Base-by-base conservation (phyloP, 1,139 yeast species). In the Blastobotrys buckinghamii region DNA sequence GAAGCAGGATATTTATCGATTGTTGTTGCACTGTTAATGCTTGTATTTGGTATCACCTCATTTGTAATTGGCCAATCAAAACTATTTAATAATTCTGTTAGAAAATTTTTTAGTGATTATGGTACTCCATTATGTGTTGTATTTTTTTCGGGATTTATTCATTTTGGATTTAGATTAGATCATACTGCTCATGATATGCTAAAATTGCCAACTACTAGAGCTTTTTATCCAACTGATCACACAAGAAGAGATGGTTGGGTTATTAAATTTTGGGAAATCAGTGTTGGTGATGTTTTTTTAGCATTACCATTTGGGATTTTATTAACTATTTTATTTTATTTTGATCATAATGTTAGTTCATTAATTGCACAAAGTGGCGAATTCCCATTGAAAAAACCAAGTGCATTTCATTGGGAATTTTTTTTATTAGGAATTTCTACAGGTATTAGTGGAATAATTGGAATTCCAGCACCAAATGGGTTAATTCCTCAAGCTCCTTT, bases 401-500 rank as follows among this genome's bases (percentile, higher is more conserved):
- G 95, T 0, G 74, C 94, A 0, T 92, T 92, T 66, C 97, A 92
- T 67, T 92, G 92, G 82, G 98, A 92, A 66, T 85, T 90, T 62
- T 77, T 85, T 40, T 69, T 92, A 32, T 71, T 92, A 33, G 97
- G 97, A 0, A 61, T 87, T 12, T 84, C 92, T 5, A 92, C 97
- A 0, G 95, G 96, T 0, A 64, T 90, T 1, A 75, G 96, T 2
- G 97, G 97, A 0, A 66, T 90, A 0, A 62, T 92, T 12, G 98
- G 98, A 0, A 74, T 92, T 1, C 98, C 97, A 0, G 89, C 97
- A 1, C 97, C 97, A 0, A 92, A 92, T 66, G 98, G 98, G 0
- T 71, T 92, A 35, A 90, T 92, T 39, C 98, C 98, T 0, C 98
- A 92, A 65, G 97, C 97, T 0, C 98, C 97, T 0, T 66, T 92